phyloP scores from a whole-genome alignment of 257 asterid species.

The Nicotiana noctiflora region DNA sequence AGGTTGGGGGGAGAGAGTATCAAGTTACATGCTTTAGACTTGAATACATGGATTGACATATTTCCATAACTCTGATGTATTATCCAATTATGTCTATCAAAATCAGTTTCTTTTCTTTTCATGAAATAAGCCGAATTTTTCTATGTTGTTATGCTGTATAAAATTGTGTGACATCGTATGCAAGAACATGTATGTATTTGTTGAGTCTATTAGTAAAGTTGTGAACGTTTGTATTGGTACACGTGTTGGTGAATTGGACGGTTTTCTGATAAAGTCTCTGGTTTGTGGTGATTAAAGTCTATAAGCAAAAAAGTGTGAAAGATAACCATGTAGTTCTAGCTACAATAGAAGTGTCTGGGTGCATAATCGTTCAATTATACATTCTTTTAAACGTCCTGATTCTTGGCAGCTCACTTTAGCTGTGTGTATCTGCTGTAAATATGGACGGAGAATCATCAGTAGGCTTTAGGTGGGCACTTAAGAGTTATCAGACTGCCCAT shows the following conservation, averaged over 20 bases:
- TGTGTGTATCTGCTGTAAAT: conserved; percentile 73
- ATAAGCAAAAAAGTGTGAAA: not conserved
- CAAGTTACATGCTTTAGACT: not conserved
- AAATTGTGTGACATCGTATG: not conserved
- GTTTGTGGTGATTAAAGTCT: not conserved
- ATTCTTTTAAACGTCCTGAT: conserved; percentile 25
- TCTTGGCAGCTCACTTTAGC: conserved; percentile 70
- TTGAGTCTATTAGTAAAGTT: not conserved
- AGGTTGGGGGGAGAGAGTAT: too few relatives aligned
- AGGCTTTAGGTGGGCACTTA: conserved; percentile 69
- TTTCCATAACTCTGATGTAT: not conserved
- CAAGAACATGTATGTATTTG: not conserved
- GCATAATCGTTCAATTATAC: too few relatives aligned
- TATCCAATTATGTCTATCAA: not conserved
- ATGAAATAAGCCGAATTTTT: not conserved
- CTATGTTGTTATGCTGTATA: not conserved
- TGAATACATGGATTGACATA: too few relatives aligned
- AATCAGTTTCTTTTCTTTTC: not conserved
- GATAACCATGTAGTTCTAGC: too few relatives aligned
- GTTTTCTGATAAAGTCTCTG: not conserved
- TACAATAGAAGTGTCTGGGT: too few relatives aligned
- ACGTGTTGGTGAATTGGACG: not conserved
- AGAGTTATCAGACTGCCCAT: conserved; percentile 38
- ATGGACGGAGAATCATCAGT: conserved; percentile 49
- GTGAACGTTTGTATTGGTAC: not conserved